Evolutionary conservation across 441 rosid genomes (phyloP), one percentile per base, ranked within the genome.

Genomic region (Croton laevigatus): DNA sequence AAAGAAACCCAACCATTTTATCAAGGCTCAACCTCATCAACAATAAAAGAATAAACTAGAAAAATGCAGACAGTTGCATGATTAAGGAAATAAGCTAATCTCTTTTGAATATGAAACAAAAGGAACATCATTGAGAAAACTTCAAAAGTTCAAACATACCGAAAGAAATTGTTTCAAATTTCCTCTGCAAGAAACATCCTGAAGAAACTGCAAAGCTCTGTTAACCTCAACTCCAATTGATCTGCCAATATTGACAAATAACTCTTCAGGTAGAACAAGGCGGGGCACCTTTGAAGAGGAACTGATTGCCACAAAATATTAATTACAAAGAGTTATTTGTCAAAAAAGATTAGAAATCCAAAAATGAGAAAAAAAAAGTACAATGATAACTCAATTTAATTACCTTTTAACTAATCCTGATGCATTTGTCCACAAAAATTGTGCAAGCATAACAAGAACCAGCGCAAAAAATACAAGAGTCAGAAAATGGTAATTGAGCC

Each of bases 401-500:
- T 80, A 88, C 99, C 87, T 83, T 81, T 85, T 91, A 34, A 93
- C 14, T 19, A 90, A 80, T 65, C 94, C 87, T 32, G 94, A 83
- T 64, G 84, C 91, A 73, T 93, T 93, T 51, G 79, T 73, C 97
- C 97, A 96, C 65, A 90, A 51, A 83, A 90, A 96, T 58, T 93
- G 99, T 1, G 75, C 89, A 66, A 91, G 77, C 99, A 96, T 84
- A 71, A 89, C 96, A 60, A 96, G 95, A 77, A 83, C 82, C 76
- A 96, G 63, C 52, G 75, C 86, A 57, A 87, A 78, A 74, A 80
- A 89, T 36, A 87, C 68, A 27, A 93, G 88, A 72, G 91, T 85
- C 44, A 95, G 78, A 34, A 95, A 87, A 79, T 95, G 89, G 79
- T 88, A 93, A 71, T 90, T 86, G 49, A 93, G 93, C 97, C 98